A percentile compares a stretch with the other conserved stretches of the same genome.
These are phyloP conservation scores for Dactylellina drechsleri DNA, from an alignment of 2,329 filamentous ascomycete genomes.

Conservation along the genomic window DNA sequence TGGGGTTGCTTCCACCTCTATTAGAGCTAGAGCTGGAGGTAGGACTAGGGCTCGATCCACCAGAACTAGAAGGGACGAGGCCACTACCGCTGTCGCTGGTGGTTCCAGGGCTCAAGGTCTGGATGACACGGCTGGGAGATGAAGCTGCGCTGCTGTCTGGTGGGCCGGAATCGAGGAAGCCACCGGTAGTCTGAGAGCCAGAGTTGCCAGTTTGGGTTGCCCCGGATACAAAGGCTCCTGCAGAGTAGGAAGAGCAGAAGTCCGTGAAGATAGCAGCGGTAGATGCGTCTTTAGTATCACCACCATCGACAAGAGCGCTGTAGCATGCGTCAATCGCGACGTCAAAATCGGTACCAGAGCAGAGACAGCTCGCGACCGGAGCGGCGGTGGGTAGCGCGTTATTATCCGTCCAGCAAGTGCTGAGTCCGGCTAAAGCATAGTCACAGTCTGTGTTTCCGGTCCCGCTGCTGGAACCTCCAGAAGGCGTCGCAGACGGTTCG, in stretches of 20 bases:
- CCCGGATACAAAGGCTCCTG: constrained; percentile 7
- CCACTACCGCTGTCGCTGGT: not conserved
- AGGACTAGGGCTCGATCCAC: not conserved
- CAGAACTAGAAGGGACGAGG: not conserved
- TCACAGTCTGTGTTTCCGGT: constrained; percentile 10
- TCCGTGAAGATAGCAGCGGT: constrained; percentile 7
- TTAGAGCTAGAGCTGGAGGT: not conserved
- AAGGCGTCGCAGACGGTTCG: not conserved
- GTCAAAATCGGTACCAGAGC: constrained; percentile 30
- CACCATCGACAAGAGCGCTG: constrained; percentile 11
- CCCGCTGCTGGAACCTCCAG: not conserved
- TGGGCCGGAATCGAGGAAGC: constrained; percentile 8
- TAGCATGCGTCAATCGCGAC: constrained; percentile 23
- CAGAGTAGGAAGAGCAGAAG: constrained; percentile 29
- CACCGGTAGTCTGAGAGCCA: not conserved
- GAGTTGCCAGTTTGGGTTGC: not conserved
- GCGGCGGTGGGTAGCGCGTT: constrained; percentile 15
- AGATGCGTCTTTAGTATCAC: constrained; percentile 2
- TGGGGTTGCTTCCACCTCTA: not conserved
- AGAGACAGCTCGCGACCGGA: constrained; percentile 29
- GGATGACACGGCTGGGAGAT: constrained; percentile 19
- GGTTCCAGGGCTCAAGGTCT: constrained; percentile 8
- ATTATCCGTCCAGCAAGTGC: constrained; percentile 27
- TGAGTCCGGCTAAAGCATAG: constrained; percentile 6
- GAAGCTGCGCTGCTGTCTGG: not conserved